phyloP scores from a whole-genome alignment of 1,139 yeast species.

The Entelexis paramagnoliae region DNA sequence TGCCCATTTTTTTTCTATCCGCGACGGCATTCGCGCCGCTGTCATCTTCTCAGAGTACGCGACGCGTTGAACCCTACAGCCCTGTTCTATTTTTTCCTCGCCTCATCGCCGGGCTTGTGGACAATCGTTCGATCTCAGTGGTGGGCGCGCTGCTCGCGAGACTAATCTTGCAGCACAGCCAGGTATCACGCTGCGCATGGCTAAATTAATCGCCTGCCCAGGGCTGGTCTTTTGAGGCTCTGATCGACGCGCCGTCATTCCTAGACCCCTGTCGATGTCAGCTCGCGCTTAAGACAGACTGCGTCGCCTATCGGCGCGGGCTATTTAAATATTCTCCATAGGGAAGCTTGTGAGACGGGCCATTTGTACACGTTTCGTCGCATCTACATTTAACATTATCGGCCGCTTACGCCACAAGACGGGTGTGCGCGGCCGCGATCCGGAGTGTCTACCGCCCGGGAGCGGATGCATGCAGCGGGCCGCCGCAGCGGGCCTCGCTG shows the following conservation, averaged over 20 bases:
- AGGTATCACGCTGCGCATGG: conserved; percentile 3
- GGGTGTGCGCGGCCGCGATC: too few species aligned
- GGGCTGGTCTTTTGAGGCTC: neutral
- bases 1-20: neutral
- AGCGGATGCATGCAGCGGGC: too few species aligned
- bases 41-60: neutral
- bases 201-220: neutral
- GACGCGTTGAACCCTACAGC: conserved; percentile 7
- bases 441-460: too few species aligned
- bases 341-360: too few species aligned
- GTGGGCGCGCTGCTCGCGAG: neutral
- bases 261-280: too few species aligned
- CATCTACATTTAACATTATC: too few species aligned
- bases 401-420: too few species aligned
- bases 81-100: conserved; percentile 4
- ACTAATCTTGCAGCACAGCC: conserved; percentile 6
- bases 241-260: neutral
- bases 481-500: too few species aligned
- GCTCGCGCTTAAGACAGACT: too few species aligned
- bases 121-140: neutral
- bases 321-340: too few species aligned
- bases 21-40: neutral
- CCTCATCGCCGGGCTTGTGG: neutral
- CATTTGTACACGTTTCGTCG: too few species aligned
- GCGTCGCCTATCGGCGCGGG: too few species aligned